Percentiles rank a stretch among this genome's conserved stretches.
phyloP scores from a whole-genome alignment of 2,329 filamentous ascomycete species.

The Colletotrichum shisoi region DNA sequence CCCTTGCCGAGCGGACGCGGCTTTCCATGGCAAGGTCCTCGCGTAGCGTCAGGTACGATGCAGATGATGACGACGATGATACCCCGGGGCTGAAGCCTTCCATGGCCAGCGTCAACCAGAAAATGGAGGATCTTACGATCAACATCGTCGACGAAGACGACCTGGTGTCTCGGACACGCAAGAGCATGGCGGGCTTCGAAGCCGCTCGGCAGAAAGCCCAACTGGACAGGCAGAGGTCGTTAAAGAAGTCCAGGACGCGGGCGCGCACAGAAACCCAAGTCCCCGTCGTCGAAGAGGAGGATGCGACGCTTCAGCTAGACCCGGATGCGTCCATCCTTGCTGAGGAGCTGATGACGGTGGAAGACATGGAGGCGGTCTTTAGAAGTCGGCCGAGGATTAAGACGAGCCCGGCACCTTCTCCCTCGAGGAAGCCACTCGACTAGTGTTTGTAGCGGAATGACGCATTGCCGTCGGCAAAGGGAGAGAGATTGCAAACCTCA shows the following conservation, averaged over 20 bases:
- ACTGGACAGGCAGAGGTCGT: constrained; percentile 62
- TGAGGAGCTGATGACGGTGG: constrained; percentile 73
- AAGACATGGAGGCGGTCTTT: constrained; percentile 85
- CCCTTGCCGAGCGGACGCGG: constrained; percentile 79
- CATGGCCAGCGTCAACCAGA: constrained; percentile 17
- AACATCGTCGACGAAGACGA: constrained; percentile 55
- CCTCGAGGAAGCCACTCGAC: constrained; percentile 46
- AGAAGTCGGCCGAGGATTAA: constrained; percentile 82
- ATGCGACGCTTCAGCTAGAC: constrained; percentile 47
- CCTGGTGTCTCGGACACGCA: constrained; percentile 65
- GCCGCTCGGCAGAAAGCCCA: constrained; percentile 68
- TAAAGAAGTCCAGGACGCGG: constrained; percentile 52
- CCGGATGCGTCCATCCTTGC: constrained; percentile 60
- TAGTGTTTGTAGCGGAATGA: constrained; percentile 8
- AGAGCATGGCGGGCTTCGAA: constrained; percentile 69
- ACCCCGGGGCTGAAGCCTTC: constrained; percentile 38
- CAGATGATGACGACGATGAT: constrained; percentile 45
- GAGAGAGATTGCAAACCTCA: neutral
- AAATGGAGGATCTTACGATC: constrained; percentile 39
- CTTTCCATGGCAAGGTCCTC: constrained; percentile 77
- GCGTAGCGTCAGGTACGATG: constrained; percentile 42
- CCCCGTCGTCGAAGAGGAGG: constrained; percentile 57
- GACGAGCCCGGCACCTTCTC: constrained; percentile 71
- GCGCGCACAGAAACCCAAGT: constrained; percentile 57
- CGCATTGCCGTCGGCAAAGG: neutral